Percentiles rank a stretch among this genome's conserved stretches.
phyloP scores from a whole-genome alignment of 257 asterid genomes.

The Datura wrightii region DNA sequence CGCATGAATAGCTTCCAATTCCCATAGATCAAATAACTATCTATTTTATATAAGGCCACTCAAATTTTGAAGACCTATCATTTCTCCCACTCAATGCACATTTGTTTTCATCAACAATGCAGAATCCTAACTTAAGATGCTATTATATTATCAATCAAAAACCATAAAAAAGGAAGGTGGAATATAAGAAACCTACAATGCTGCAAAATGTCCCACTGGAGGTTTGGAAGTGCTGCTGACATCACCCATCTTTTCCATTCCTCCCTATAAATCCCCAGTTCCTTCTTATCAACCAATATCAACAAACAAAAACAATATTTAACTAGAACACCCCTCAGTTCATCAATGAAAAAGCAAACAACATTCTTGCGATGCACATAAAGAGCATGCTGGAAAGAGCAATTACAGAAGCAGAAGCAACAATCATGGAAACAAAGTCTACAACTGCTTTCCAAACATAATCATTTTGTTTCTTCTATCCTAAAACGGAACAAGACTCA shows the following conservation, averaged over 20 bases:
- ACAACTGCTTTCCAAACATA: not conserved
- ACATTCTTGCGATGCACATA: not conserved
- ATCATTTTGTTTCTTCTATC: conserved; percentile 28
- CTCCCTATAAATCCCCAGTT: conserved; percentile 65
- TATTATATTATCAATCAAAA: conserved; percentile 25
- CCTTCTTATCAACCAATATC: conserved; percentile 53
- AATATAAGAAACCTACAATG: conserved; percentile 51
- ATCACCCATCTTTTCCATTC: conserved; percentile 69
- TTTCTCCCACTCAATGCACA: not conserved
- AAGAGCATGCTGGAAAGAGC: conserved; percentile 6
- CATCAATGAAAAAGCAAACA: conserved; percentile 20
- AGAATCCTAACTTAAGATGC: conserved; percentile 1
- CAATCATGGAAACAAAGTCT: not conserved
- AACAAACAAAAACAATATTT: conserved; percentile 36
- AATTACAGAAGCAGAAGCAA: not conserved
- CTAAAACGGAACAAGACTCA: conserved; percentile 61
- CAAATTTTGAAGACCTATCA: not conserved
- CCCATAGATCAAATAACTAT: not conserved
- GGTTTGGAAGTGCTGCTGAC: conserved; percentile 52
- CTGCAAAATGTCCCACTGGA: conserved; percentile 42
- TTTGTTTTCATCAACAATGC: not conserved
- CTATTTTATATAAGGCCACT: not conserved
- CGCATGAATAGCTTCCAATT: not conserved
- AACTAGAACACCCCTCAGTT: conserved; percentile 34
- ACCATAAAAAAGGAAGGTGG: conserved; percentile 29